Evolutionary conservation across 1,139 yeast species (phyloP).

Genomic region (Pichia kudriavzevii): DNA sequence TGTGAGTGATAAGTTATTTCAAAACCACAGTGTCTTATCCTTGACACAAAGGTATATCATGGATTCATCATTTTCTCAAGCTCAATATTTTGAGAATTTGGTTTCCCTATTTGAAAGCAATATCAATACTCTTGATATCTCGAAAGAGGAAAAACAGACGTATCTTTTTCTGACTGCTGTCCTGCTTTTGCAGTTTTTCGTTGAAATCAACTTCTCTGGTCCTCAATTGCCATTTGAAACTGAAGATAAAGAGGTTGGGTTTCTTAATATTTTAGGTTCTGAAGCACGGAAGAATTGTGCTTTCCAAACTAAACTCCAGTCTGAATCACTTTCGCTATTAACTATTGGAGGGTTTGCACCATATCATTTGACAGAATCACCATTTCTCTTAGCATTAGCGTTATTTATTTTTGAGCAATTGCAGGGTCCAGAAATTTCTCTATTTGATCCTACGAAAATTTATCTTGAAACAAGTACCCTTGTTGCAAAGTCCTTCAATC

Average conservation of each 20-base stretch:
- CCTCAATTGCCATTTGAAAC: constrained; percentile 45
- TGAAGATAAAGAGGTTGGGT: constrained; percentile 19
- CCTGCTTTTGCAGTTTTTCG: constrained; percentile 56
- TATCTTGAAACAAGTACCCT: constrained; percentile 20
- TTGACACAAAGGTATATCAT: too few species aligned
- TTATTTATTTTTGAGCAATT: constrained; percentile 45
- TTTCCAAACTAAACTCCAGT: constrained; percentile 15
- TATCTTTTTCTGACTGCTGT: constrained; percentile 35
- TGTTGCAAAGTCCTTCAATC: constrained; percentile 18
- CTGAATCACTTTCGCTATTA: constrained; percentile 31
- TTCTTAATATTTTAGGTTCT: constrained; percentile 16
- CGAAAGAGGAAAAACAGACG: constrained; percentile 8
- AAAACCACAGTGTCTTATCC: too few species aligned
- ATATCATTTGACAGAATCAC: constrained; percentile 51
- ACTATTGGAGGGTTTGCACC: constrained; percentile 56
- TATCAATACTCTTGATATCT: neutral
- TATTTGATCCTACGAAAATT: constrained; percentile 22
- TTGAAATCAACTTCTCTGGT: constrained; percentile 80
- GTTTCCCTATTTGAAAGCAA: constrained; percentile 2
- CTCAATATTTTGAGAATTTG: constrained; percentile 10
- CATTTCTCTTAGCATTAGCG: constrained; percentile 38
- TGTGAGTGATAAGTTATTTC: constrained; percentile 13
- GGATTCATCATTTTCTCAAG: too few species aligned
- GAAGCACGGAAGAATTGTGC: constrained; percentile 3
- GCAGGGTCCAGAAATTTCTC: constrained; percentile 29